phyloP scores from a whole-genome alignment of 352 stramenopile genomes.

The Chrysophaeum taylorii region DNA sequence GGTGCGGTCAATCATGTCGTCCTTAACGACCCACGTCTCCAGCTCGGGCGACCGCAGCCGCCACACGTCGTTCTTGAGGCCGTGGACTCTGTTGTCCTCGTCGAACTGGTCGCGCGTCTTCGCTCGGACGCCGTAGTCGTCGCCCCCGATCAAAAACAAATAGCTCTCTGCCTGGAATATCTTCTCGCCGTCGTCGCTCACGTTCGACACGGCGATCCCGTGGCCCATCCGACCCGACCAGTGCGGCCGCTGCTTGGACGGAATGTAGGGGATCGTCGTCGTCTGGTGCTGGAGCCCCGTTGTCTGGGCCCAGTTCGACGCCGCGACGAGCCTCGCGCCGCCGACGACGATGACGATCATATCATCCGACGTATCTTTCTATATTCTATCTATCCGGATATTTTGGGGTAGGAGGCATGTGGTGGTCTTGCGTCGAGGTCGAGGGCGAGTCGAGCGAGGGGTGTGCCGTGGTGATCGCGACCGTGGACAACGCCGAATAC shows the following conservation, averaged over 20 bases:
- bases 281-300: slow-evolving; percentile 16
- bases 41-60: not conserved
- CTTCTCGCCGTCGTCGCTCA: slow-evolving; percentile 10
- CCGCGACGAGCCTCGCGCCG: no score
- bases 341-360: no score
- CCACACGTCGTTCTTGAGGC: slow-evolving; percentile 9
- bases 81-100: not conserved
- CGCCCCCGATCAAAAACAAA: not conserved
- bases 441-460: no score
- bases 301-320: slow-evolving; percentile 27
- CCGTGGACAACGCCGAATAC: no score
- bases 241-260: slow-evolving; percentile 13
- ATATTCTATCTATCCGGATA: no score
- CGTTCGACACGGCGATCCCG: slow-evolving; percentile 10
- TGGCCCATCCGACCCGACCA: slow-evolving; percentile 18
- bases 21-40: not conserved
- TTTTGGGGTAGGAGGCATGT: no score
- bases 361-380: no score
- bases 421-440: no score
- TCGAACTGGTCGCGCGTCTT: slow-evolving; percentile 3
- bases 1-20: slow-evolving; percentile 9
- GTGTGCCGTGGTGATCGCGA: no score
- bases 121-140: slow-evolving; percentile 10
- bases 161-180: not conserved
- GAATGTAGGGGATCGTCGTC: slow-evolving; percentile 19